Evolutionary conservation across 1,139 yeast genomes (phyloP).

Genomic region (Debaryomyces psychrophilus): DNA sequence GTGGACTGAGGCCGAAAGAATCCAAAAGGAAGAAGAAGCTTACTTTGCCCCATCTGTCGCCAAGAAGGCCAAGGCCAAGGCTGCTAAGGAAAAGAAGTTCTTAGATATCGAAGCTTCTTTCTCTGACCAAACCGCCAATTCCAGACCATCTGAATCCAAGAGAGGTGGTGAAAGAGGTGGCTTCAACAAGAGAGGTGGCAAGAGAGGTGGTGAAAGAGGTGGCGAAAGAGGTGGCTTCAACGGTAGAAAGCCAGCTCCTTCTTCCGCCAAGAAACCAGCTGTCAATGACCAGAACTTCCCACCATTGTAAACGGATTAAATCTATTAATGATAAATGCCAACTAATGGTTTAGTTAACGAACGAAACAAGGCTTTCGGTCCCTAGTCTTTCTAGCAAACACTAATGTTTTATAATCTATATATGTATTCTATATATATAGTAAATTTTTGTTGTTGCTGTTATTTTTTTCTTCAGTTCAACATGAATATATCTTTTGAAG

Average conservation of each 20-base stretch:
- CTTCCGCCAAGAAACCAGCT: slow-evolving; percentile 41
- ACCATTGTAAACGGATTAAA: slow-evolving; percentile 39
- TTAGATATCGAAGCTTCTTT: slow-evolving; percentile 69
- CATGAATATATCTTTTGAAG: slow-evolving; percentile 4
- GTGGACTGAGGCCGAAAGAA: slow-evolving; percentile 65
- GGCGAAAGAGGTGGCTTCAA: slow-evolving; percentile 25
- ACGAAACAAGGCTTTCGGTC: slow-evolving; percentile 1
- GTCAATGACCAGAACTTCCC: slow-evolving; percentile 66
- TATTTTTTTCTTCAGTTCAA: slow-evolving; percentile 5
- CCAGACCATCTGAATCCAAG: slow-evolving; percentile 23
- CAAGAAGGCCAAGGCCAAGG: slow-evolving; percentile 65
- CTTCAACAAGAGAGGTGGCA: slow-evolving; percentile 23
- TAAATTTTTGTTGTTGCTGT: slow-evolving; percentile 4
- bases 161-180: slow-evolving; percentile 45
- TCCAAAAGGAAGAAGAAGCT: slow-evolving; percentile 60
- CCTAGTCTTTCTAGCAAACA: slow-evolving; percentile 6
- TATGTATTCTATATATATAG: slow-evolving; percentile 6
- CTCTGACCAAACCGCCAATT: slow-evolving; percentile 49
- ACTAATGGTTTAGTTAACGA: slow-evolving; percentile 5
- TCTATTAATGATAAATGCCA: slow-evolving; percentile 1
- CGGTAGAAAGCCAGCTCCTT: slow-evolving; percentile 27
- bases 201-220: slow-evolving; percentile 19
- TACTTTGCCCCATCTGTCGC: slow-evolving; percentile 57
- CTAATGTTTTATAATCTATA: slow-evolving; percentile 8
- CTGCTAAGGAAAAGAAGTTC: slow-evolving; percentile 68